phyloP scores from a whole-genome alignment of 495 filamentous ascomycete genomes.

The Penicillium longicatenatum region DNA sequence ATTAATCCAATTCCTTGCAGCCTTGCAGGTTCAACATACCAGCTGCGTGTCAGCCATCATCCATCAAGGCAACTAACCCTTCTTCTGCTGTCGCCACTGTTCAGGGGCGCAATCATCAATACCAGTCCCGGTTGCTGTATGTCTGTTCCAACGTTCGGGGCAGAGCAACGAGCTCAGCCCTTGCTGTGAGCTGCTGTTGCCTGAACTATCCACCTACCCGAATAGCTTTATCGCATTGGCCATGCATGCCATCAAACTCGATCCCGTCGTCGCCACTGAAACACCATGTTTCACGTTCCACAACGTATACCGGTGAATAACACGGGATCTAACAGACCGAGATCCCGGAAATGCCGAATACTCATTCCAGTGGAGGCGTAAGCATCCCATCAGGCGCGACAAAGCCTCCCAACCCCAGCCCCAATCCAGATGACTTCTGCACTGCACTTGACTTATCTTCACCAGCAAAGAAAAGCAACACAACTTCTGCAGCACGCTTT shows the following conservation, averaged over 20 bases:
- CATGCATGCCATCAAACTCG: constrained; percentile 1
- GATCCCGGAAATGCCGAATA: not conserved
- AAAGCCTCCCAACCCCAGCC: not conserved
- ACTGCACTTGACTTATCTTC: constrained; percentile 6
- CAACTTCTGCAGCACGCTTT: constrained; percentile 39
- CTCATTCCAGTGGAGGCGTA: constrained; percentile 25
- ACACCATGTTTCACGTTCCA: constrained; percentile 1
- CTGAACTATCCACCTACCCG: not conserved
- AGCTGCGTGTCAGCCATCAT: constrained; percentile 9
- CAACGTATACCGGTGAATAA: not conserved
- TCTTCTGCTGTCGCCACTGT: constrained; percentile 22
- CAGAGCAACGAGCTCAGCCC: not conserved
- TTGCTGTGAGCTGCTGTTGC: not conserved
- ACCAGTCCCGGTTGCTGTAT: not conserved
- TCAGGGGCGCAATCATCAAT: constrained; percentile 16
- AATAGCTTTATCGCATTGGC: not conserved
- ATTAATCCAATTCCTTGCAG: constrained; percentile 1
- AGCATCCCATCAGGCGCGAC: constrained; percentile 21
- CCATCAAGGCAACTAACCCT: constrained; percentile 12
- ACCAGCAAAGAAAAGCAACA: constrained; percentile 37
- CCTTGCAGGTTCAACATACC: constrained; percentile 18
- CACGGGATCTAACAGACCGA: not conserved
- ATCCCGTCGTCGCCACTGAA: constrained; percentile 1
- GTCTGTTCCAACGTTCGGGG: not conserved
- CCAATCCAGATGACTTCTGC: not conserved